phyloP scores from a whole-genome alignment of 2,329 filamentous ascomycete species.

The Coleophoma cylindrospora region DNA sequence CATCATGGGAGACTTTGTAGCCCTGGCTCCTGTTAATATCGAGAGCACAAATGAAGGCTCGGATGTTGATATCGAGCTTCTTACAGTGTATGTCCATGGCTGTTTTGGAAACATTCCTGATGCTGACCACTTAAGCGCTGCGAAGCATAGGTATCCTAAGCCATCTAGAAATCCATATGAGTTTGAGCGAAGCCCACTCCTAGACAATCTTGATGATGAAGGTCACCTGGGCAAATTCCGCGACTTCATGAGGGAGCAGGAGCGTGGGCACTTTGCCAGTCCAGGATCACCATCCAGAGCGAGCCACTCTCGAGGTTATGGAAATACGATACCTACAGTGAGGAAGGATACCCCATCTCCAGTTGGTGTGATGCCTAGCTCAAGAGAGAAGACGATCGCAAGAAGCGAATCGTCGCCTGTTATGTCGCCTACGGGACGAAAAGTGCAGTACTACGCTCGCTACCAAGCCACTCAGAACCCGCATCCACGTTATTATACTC shows the following conservation, averaged over 20 bases:
- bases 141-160: slow-evolving; percentile 5
- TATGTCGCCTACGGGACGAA: neutral
- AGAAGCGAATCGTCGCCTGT: slow-evolving; percentile 18
- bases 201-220: slow-evolving; percentile 1
- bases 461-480: too few species aligned
- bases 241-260: slow-evolving; percentile 15
- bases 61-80: slow-evolving; percentile 3
- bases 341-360: neutral
- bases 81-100: neutral
- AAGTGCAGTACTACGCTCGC: too few species aligned
- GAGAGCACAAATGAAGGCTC: slow-evolving; percentile 3
- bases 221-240: slow-evolving; percentile 16
- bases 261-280: slow-evolving; percentile 6
- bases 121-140: neutral
- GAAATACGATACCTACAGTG: slow-evolving; percentile 5
- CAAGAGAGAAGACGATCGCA: slow-evolving; percentile 4
- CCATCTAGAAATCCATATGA: slow-evolving; percentile 11
- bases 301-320: slow-evolving; percentile 18
- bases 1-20: slow-evolving; percentile 21
- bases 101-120: neutral
- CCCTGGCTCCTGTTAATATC: slow-evolving; percentile 7
- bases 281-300: slow-evolving; percentile 8
- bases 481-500: neutral
- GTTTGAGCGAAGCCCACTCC: slow-evolving; percentile 22
- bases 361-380: neutral